phyloP scores from a whole-genome alignment of 108 stramenopile genomes.

The Nitzschia sp. region DNA sequence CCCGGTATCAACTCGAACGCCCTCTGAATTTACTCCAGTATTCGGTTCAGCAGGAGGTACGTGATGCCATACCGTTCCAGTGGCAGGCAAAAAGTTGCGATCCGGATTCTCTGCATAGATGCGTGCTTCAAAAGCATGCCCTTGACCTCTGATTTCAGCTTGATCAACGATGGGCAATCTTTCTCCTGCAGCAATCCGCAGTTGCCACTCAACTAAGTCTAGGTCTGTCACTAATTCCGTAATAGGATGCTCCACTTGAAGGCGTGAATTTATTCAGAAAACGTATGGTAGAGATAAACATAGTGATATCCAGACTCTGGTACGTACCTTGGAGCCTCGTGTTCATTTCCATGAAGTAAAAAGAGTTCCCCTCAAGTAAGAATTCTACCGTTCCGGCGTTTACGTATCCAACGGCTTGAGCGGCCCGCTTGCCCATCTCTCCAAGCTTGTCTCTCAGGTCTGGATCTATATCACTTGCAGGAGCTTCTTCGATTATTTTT shows the following conservation, averaged over 20 bases:
- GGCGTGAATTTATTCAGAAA: too few relatives aligned
- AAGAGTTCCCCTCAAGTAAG: slow-evolving; percentile 84
- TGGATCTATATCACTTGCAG: slow-evolving; percentile 65
- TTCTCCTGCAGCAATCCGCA: slow-evolving; percentile 71
- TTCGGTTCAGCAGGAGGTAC: slow-evolving; percentile 55
- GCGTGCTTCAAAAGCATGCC: slow-evolving; percentile 88
- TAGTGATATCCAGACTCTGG: too few relatives aligned
- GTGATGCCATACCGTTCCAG: slow-evolving; percentile 66
- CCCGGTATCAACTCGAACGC: slow-evolving; percentile 91
- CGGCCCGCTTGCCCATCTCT: slow-evolving; percentile 81
- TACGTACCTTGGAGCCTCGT: slow-evolving; percentile 72
- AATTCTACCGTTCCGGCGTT: slow-evolving; percentile 98
- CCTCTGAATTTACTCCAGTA: slow-evolving; percentile 21
- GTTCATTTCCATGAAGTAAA: slow-evolving; percentile 99
- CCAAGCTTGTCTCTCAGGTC: slow-evolving; percentile 86
- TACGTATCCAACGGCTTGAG: slow-evolving; percentile 80
- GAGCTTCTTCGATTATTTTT: slow-evolving; percentile 98
- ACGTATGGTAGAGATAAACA: too few relatives aligned
- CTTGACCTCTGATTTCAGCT: slow-evolving; percentile 40
- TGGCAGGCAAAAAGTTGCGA: slow-evolving; percentile 90
- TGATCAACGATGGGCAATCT: slow-evolving; percentile 44
- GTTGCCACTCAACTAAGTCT: slow-evolving; percentile 84
- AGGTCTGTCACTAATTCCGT: slow-evolving; percentile 91
- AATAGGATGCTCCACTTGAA: slow-evolving; percentile 94
- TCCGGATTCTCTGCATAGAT: slow-evolving; percentile 97